Percentiles rank a stretch among this genome's conserved stretches.
Conservation (phyloP, 345 rosid species). For the Acer saccharum region DNA sequence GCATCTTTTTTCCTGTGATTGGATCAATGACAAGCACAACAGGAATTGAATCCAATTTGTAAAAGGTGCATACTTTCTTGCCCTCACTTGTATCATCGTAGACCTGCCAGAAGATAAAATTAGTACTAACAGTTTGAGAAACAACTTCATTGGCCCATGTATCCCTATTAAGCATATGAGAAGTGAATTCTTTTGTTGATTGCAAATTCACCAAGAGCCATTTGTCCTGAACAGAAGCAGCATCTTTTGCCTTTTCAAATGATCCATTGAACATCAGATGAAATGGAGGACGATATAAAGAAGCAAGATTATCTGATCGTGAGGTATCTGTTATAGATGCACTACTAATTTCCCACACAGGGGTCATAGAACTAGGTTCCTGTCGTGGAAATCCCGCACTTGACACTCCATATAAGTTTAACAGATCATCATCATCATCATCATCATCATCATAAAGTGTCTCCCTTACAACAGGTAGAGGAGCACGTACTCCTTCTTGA, state of each 20-base stretch:
- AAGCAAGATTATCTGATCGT: conserved; percentile 82
- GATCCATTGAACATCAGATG: conserved; percentile 85
- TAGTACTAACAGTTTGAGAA: conserved; percentile 78
- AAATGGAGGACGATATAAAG: conserved; percentile 92
- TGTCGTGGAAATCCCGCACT: conserved; percentile 49
- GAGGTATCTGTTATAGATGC: conserved; percentile 56
- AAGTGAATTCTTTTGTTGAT: conserved; percentile 87
- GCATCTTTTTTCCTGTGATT: conserved; percentile 94
- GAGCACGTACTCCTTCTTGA: conserved; percentile 70
- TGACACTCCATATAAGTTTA: conserved; percentile 46
- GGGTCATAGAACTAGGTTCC: conserved; percentile 67
- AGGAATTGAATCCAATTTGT: conserved; percentile 80
- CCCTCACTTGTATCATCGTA: conserved; percentile 93
- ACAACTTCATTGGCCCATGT: conserved; percentile 99
- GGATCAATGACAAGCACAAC: conserved; percentile 95
- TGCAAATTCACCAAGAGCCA: conserved; percentile 98
- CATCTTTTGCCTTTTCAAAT: conserved; percentile 90
- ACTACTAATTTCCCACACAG: conserved; percentile 73
- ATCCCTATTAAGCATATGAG: conserved; percentile 99
- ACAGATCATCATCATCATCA: too few species aligned
- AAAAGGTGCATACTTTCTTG: conserved; percentile 87
- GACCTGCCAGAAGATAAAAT: conserved; percentile 98
- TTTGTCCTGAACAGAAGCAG: conserved; percentile 77
- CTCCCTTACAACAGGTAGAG: conserved; percentile 92
- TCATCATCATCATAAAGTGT: conserved; percentile 88